A percentile compares a stretch with the other conserved stretches of the same genome.
Conservation (phyloP, 495 filamentous ascomycete genomes). For the Annulohypoxylon nitens region DNA sequence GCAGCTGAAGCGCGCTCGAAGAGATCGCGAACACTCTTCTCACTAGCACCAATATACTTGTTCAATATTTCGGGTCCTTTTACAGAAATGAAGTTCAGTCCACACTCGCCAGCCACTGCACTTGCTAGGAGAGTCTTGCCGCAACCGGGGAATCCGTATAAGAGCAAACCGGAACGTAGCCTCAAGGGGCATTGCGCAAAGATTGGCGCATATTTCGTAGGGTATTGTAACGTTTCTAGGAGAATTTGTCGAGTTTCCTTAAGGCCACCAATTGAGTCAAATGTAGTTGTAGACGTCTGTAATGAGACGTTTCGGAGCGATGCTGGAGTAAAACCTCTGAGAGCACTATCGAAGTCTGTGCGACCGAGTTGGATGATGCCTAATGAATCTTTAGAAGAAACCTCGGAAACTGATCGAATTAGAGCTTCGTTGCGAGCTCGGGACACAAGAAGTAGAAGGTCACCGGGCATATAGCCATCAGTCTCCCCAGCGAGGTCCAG, state of each 20-base stretch:
- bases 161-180: conserved; percentile 87
- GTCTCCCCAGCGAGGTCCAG: conserved; percentile 92
- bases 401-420: conserved; percentile 74
- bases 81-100: conserved; percentile 97
- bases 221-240: conserved; percentile 95
- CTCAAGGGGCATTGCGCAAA: conserved; percentile 95
- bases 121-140: conserved; percentile 95
- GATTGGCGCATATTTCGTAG: conserved; percentile 97
- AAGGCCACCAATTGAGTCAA: conserved; percentile 90
- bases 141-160: conserved; percentile 96
- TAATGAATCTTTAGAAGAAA: conserved; percentile 43
- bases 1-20: conserved; percentile 94
- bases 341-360: conserved; percentile 82
- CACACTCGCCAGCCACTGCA: conserved; percentile 95
- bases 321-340: conserved; percentile 93
- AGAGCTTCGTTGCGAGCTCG: conserved; percentile 92
- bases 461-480: conserved; percentile 97
- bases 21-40: conserved; percentile 93
- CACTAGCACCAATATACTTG: conserved; percentile 97
- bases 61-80: conserved; percentile 98
- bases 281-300: conserved; percentile 88
- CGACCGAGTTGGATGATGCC: conserved; percentile 70
- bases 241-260: conserved; percentile 85
- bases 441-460: conserved; percentile 85
- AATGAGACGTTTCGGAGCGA: conserved; percentile 94